Percentiles rank a stretch among this genome's conserved stretches.
These are phyloP conservation scores for Omphalea diandra DNA, from an alignment of 441 rosid genomes.

Conservation along the genomic window DNA sequence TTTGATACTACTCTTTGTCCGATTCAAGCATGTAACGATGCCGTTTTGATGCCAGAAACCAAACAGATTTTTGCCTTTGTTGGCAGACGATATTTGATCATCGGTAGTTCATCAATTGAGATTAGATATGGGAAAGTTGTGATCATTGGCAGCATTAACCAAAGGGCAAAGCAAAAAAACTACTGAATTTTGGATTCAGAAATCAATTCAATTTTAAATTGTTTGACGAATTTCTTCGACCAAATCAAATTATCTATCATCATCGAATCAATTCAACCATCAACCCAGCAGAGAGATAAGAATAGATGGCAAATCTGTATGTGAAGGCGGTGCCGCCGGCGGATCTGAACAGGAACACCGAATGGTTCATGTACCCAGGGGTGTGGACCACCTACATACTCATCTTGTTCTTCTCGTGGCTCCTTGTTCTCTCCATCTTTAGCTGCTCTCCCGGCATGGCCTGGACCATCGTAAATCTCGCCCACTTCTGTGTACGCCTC, in stretches of 20 bases:
- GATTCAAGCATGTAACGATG: too few relatives aligned
- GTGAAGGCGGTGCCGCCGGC: slow-evolving; percentile 83
- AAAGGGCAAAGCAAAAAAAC: background rate
- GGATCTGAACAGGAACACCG: slow-evolving; percentile 95
- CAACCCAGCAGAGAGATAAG: background rate
- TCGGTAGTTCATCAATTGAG: background rate
- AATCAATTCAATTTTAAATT: too few relatives aligned
- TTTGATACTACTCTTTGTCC: too few relatives aligned
- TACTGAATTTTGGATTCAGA: background rate
- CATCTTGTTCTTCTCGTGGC: slow-evolving; percentile 83
- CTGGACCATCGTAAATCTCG: slow-evolving; percentile 90
- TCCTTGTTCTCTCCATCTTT: slow-evolving; percentile 68
- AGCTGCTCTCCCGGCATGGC: slow-evolving; percentile 88
- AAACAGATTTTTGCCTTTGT: too few relatives aligned
- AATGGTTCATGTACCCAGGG: slow-evolving; percentile 97
- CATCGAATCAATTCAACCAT: background rate
- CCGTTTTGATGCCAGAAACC: too few relatives aligned
- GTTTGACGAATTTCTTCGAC: background rate
- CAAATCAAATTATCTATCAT: too few relatives aligned
- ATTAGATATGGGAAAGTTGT: background rate
- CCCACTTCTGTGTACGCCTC: slow-evolving; percentile 62
- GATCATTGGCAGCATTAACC: background rate
- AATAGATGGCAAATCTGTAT: slow-evolving; percentile 46
- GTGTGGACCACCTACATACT: slow-evolving; percentile 86
- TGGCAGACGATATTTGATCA: too few relatives aligned